These are phyloP conservation scores for Leishmania mexicana DNA, from an alignment of 208 protist genomes.

Conservation along the genomic window DNA sequence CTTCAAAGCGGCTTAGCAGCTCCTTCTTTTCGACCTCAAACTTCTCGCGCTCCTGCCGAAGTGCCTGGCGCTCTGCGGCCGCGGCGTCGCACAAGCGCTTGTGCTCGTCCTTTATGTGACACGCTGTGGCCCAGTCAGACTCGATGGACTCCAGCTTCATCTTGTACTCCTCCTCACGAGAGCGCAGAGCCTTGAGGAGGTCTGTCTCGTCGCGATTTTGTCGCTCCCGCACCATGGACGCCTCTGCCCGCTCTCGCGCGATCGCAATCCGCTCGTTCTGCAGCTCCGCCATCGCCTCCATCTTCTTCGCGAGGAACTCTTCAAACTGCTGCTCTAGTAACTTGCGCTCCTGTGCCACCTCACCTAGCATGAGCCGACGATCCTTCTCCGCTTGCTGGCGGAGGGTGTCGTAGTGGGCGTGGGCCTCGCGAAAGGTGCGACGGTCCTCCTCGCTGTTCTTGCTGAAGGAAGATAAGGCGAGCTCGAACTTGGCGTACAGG, in stretches of 20 bases:
- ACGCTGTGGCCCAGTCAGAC: constrained; percentile 52
- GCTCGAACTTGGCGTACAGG: constrained; percentile 83
- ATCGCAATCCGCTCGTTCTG: constrained; percentile 78
- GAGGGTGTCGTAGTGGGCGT: constrained; percentile 78
- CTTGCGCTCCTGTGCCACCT: constrained; percentile 84
- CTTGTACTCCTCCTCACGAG: constrained; percentile 76
- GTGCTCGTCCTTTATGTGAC: constrained; percentile 65
- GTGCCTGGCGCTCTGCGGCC: constrained; percentile 59
- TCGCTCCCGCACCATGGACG: constrained; percentile 65
- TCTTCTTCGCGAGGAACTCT: constrained; percentile 73
- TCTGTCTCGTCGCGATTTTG: constrained; percentile 81
- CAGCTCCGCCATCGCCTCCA: constrained; percentile 75
- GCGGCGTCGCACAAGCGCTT: constrained; percentile 52
- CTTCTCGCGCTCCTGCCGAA: constrained; percentile 64
- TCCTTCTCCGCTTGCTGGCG: constrained; percentile 86
- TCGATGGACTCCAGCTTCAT: constrained; percentile 71
- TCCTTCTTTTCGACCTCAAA: constrained; percentile 86
- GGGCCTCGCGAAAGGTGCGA: constrained; percentile 55
- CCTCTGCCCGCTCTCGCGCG: constrained; percentile 70
- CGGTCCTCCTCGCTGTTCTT: constrained; percentile 82
- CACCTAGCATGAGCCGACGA: constrained; percentile 68
- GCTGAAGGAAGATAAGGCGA: constrained; percentile 62
- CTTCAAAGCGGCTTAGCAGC: constrained; percentile 69
- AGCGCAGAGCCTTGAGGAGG: constrained; percentile 68
- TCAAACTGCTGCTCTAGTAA: constrained; percentile 86